A percentile compares a stretch with the other conserved stretches of the same genome.
These are phyloP conservation scores for Claviceps purpurea DNA, from an alignment of 2,329 filamentous ascomycete genomes.

Conservation along the genomic window DNA sequence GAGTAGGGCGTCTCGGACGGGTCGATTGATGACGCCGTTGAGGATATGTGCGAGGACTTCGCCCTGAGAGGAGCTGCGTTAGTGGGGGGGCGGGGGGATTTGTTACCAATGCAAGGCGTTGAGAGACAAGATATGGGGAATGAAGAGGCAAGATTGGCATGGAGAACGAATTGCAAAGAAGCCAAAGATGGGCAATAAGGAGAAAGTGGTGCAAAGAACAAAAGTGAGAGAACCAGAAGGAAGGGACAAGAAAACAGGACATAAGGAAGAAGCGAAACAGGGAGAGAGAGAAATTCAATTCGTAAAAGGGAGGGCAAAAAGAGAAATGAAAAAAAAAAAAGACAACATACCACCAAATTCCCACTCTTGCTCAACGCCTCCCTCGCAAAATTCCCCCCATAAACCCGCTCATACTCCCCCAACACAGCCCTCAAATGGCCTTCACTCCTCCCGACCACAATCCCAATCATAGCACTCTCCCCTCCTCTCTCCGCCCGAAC, in stretches of 20 bases:
- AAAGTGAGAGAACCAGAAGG: neutral
- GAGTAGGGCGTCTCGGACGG: conserved; percentile 81
- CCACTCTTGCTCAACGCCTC: conserved; percentile 79
- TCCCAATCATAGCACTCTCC: conserved; percentile 74
- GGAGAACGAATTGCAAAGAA: too few relatives aligned
- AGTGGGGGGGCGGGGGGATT: too few relatives aligned
- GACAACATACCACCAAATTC: conserved; percentile 71
- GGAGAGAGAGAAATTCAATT: conserved; percentile 20
- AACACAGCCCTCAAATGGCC: conserved; percentile 70
- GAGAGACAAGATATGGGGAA: too few relatives aligned
- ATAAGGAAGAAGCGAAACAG: neutral
- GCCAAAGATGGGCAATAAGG: too few relatives aligned
- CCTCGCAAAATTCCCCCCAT: conserved; percentile 69
- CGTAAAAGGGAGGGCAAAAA: neutral
- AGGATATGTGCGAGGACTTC: conserved; percentile 91
- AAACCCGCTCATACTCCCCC: conserved; percentile 58
- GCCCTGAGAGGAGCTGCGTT: conserved; percentile 41
- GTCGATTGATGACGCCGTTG: conserved; percentile 91
- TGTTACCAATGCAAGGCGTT: too few relatives aligned
- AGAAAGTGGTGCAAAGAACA: too few relatives aligned
- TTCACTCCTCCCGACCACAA: conserved; percentile 72
- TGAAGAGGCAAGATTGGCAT: too few relatives aligned
- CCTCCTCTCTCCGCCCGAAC: conserved; percentile 67
- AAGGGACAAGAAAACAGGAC: neutral
- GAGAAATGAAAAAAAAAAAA: neutral